Percentiles rank a stretch among this genome's conserved stretches.
These are phyloP conservation scores for Eucalyptus rudis DNA, from an alignment of 345 rosid genomes.

Conservation along the genomic window DNA sequence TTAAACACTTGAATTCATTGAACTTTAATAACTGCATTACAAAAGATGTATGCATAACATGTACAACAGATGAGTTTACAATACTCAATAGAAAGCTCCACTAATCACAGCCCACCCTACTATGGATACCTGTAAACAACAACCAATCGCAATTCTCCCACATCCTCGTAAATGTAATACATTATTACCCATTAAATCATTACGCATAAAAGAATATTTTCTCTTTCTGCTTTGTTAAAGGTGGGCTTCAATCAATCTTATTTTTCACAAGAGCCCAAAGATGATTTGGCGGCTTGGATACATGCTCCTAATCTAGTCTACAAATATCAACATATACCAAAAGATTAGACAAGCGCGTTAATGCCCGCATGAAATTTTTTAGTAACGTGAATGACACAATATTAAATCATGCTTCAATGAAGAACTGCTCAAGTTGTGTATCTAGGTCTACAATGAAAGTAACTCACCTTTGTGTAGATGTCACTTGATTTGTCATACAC, in stretches of 20 bases:
- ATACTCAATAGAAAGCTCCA: background rate
- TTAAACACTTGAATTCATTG: background rate
- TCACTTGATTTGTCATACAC: constrained; percentile 58
- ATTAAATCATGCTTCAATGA: background rate
- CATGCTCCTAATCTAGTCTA: accelerated
- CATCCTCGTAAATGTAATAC: background rate
- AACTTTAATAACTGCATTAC: background rate
- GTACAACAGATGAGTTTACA: no score
- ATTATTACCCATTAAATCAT: background rate
- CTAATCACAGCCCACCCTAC: background rate
- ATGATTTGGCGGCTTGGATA: background rate
- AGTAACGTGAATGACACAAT: background rate
- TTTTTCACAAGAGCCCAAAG: background rate
- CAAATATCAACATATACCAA: background rate
- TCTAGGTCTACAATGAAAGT: background rate
- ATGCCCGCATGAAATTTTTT: constrained; percentile 20
- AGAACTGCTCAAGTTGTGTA: background rate
- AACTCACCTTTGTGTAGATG: constrained; percentile 44
- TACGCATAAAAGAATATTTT: background rate
- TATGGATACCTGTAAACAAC: background rate
- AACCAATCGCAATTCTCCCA: no score
- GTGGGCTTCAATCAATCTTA: background rate
- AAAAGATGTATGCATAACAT: background rate
- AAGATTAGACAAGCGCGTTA: constrained; percentile 48
- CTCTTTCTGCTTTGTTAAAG: background rate